Base-by-base conservation (phyloP, 495 filamentous ascomycete genomes). In the Penicillium tannophilum region DNA sequence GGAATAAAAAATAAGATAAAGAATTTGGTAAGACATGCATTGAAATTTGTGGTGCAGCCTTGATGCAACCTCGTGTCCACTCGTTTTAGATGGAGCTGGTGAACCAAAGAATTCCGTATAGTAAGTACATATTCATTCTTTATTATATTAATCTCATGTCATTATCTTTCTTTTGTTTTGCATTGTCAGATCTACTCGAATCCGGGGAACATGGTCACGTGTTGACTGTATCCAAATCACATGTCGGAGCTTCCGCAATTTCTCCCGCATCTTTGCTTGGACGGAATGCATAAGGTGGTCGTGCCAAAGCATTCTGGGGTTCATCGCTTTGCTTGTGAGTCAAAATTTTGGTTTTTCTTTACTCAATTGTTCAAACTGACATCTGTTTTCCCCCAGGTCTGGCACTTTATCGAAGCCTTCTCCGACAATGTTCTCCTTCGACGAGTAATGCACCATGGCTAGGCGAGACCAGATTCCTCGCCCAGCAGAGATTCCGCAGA, bases 321-420 rank as follows among this genome's bases (percentile, higher is more conserved):
- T 43, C 88, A 90, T 75, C 82, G 86, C 33, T 75, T 73, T 79
- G 86, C 88, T 73, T 89, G 88, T 90, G 72, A 70, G 83, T 46
- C 1, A 17, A 8, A 20, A 30, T 14, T 5, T 9, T 41, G 36
- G 4, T 26, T 20, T 41, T 17, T 41, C 1, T 9, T 9, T 4
- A 12, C 26, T 8, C 17, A 28, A 11, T 14, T 12, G 17, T 47
- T 12, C 24, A 1, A n/a, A 28, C 51, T 54, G 47, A 48, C 44
- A 31, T 33, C 20, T 1, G 19, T 30, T 6, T 23, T 3, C 28
- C 19, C 31, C 35, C 61, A 92, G 89, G 88, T 67, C 76, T 89
- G 64, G 84, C 89, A 35, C 86, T 94, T 52, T 92, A 88, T 70
- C 80, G 87, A 63, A 84, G 87, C 31, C 84, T 94, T 63, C 75